Base-by-base conservation (phyloP, 352 stramenopile genomes). In the Phytopythium oedochilum region DNA sequence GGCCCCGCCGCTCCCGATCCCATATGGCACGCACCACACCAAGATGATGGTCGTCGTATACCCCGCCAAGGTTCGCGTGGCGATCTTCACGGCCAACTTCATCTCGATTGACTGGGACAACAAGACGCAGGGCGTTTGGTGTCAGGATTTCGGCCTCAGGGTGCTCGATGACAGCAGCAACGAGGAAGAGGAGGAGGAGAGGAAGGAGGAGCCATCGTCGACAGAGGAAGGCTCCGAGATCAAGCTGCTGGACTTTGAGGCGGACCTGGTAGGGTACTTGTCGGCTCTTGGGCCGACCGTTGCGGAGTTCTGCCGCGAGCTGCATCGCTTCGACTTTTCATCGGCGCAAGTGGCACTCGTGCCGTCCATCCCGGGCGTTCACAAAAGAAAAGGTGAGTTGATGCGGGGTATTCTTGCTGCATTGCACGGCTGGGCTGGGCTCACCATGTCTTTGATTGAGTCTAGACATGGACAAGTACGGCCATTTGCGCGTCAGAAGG, bases 1-100 rank as follows among this genome's bases (percentile, higher is more conserved):
- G 5, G 68, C 76, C n/a, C 86, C 86, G 15, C 71, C 70, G 10
- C 68, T 94, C 35, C 81, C 83, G 11, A 92, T 94, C 52, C 71
- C 83, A 3, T 95, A 91, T 60, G 86, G 86, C 11, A 92, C 79
- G 22, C 85, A 96, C 66, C 86, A 96, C 61, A 92, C 83, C 0
- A 96, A 96, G 51, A 93, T 92, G 77, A 64, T 93, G 58, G 77
- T 92, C 18, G 64, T 88, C 7, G 54, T 92, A 28, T 89, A 88
- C 53, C 55, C 69, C 12, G 60, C 66, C 0, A 79, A 80, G 43
- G 78, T 92, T 34, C 78, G 86, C 34, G 75, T 96, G 12, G 79
- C 76, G 10, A 90, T 96, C 39, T 93, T 88, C 64, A 94, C 86
- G 2, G 86, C 86, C 25, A 96, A 96, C 51, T 92, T 94, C 47